Evolutionary conservation across 441 rosid genomes (phyloP), one percentile per base, ranked within the genome.

Genomic region (Flueggea neowawraea): DNA sequence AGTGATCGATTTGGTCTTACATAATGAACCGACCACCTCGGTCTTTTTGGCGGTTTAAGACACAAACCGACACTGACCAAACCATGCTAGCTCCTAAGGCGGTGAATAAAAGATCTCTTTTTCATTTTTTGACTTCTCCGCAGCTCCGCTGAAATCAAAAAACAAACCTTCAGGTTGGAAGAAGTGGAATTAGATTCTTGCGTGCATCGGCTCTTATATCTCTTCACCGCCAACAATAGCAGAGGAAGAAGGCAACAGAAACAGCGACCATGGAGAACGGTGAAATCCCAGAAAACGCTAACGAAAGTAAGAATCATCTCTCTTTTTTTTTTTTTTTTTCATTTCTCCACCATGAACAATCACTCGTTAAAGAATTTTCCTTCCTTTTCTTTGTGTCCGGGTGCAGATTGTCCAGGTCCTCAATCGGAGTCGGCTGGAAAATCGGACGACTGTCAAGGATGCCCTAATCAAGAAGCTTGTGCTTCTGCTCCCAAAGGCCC

Each of bases 401-500:
- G 17, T 32, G 52, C 75, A 88, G 93, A 83, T 82, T 90, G 97
- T 67, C 95, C 97, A 10, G 96, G 97, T 58, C 63, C 97, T 60
- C 79, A 69, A 60, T 79, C 94, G 2, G 96, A 91, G 31, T 44
- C 73, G 22, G 96, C 96, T 3, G 97, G 97, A 7, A 78, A 88
- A 73, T 82, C 90, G 0, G 96, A 88, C 75, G 70, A 84, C 6
- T 88, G 97, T 31, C 75, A 82, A 68, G 97, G 97, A 62, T 87
- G 91, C 65, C 99, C 99, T 59, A 91, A 91, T 73, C 99, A 94
- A 69, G 75, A 91, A 78, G 88, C 58, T 58, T 91, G 99, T 73
- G 95, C 97, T 58, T 73, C 92, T 53, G 97, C 94, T n/a, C 99
- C 99, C 16, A 91, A 91, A 70, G 97, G 97, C 73, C 99, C 96